phyloP scores from a whole-genome alignment of 2,329 filamentous ascomycete species.

The Sclerotinia minor region DNA sequence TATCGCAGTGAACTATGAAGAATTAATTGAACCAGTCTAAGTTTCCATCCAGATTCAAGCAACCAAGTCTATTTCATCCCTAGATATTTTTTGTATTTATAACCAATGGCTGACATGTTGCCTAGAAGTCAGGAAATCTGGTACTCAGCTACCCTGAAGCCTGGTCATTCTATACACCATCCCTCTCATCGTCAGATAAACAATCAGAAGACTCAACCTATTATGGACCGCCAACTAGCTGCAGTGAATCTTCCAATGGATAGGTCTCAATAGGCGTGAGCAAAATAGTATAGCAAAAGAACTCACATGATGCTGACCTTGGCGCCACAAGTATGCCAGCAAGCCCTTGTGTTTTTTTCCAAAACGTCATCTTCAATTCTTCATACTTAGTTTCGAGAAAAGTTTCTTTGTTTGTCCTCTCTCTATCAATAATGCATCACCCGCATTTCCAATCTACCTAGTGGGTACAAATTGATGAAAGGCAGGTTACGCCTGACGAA shows the following conservation, averaged over 20 bases:
- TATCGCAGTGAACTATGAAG: background rate
- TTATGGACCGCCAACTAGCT: background rate
- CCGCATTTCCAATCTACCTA: background rate
- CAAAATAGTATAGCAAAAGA: background rate
- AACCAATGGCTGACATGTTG: background rate
- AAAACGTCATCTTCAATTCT: background rate
- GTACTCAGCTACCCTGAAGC: background rate
- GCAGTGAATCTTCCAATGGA: background rate
- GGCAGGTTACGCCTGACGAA: constrained; percentile 1
- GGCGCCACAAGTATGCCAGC: background rate
- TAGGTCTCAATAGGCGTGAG: background rate
- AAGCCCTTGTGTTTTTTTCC: background rate
- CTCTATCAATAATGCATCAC: background rate
- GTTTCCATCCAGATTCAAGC: background rate
- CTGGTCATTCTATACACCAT: background rate
- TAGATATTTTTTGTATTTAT: too few relatives aligned
- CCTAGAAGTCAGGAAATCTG: background rate
- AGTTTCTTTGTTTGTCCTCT: background rate
- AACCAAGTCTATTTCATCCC: background rate
- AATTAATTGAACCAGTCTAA: background rate
- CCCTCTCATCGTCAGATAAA: background rate
- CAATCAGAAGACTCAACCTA: background rate
- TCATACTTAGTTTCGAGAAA: background rate
- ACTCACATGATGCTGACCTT: background rate
- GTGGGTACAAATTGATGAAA: constrained; percentile 1